These are phyloP conservation scores for Xenosphaeropsis pyriputrescens DNA, from an alignment of 2,329 filamentous ascomycete genomes.

Conservation along the genomic window DNA sequence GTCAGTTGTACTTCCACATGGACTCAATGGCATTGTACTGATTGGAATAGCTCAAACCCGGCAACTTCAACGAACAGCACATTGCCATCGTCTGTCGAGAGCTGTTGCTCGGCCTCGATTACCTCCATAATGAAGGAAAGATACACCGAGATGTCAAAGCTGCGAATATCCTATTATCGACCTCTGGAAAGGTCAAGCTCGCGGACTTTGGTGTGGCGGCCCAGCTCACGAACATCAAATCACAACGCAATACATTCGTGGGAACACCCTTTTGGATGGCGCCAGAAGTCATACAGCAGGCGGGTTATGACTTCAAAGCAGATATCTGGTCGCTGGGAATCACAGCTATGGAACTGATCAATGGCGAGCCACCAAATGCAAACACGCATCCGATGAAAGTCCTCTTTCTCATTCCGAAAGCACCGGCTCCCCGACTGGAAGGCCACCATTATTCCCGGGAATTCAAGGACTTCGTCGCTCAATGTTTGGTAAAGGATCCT, in stretches of 20 bases:
- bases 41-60: conserved; percentile 64
- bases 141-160: conserved; percentile 97
- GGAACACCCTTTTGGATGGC: conserved; percentile 98
- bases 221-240: conserved; percentile 94
- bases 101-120: conserved; percentile 77
- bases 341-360: conserved; percentile 78
- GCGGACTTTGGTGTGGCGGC: conserved; percentile 96
- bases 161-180: conserved; percentile 87
- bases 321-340: conserved; percentile 92
- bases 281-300: conserved; percentile 83
- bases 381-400: conserved; percentile 89
- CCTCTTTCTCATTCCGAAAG: conserved; percentile 81
- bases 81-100: conserved; percentile 93
- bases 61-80: conserved; percentile 74
- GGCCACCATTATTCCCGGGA: conserved; percentile 69
- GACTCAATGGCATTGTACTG: not conserved
- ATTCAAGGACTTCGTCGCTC: conserved; percentile 86
- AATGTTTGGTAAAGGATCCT: conserved; percentile 85
- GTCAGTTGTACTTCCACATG: conserved; percentile 20
- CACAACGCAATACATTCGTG: conserved; percentile 92
- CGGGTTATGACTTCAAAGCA: conserved; percentile 73
- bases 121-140: conserved; percentile 86
- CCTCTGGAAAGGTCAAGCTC: conserved; percentile 81
- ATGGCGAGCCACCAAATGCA: conserved; percentile 78
- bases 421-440: conserved; percentile 69